A percentile compares a stretch with the other conserved stretches of the same genome.
These are phyloP conservation scores for Pichia sp. DNA, from an alignment of 1,139 yeast genomes.

Conservation along the genomic window DNA sequence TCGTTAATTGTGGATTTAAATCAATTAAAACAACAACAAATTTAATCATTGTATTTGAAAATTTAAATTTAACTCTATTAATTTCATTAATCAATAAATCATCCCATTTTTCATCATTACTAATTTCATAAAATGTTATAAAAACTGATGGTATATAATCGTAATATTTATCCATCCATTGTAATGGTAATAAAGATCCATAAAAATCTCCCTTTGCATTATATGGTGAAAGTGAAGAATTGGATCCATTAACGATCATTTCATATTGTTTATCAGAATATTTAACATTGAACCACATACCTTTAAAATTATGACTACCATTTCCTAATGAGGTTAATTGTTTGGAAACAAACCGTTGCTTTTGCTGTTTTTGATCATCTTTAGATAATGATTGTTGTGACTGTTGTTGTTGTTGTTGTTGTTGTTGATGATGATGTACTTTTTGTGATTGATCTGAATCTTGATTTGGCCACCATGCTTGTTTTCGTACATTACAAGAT, in stretches of 20 bases:
- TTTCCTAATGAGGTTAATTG: conserved; percentile 12
- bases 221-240: conserved; percentile 35
- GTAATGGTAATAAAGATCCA: conserved; percentile 37
- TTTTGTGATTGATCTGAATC: conserved; percentile 4
- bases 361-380: conserved; percentile 13
- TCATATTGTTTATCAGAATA: conserved; percentile 25
- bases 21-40: conserved; percentile 12
- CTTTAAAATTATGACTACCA: conserved; percentile 10
- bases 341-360: background rate
- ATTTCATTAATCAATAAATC: conserved; percentile 33
- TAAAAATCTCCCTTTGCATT: conserved; percentile 32
- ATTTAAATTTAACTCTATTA: conserved; percentile 29
- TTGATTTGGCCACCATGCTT: conserved; percentile 28
- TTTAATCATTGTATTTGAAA: conserved; percentile 20
- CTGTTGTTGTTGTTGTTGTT: background rate
- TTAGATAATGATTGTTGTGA: too few species aligned
- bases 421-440: conserved; percentile 13
- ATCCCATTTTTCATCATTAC: conserved; percentile 16
- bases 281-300: conserved; percentile 24
- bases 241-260: conserved; percentile 12
- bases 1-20: conserved; percentile 1
- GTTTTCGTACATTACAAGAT: conserved; percentile 26
- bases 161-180: conserved; percentile 48
- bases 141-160: conserved; percentile 38
- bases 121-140: conserved; percentile 37